A percentile compares a stretch with the other conserved stretches of the same genome.
phyloP scores from a whole-genome alignment of 148 eudicot genomes.

The Fagopyrum homotropicum region DNA sequence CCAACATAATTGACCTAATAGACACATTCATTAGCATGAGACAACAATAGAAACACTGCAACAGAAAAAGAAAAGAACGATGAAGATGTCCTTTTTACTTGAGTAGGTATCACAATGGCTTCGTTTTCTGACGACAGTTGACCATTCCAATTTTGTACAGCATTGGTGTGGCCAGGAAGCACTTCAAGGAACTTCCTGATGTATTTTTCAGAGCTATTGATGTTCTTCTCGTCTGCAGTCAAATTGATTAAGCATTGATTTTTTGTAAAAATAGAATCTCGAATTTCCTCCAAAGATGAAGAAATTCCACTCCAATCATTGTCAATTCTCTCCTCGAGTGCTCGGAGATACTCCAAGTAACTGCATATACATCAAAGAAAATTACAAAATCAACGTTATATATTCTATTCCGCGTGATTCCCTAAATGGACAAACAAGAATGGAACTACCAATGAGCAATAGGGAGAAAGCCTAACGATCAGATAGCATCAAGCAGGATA shows the following conservation, averaged over 20 bases:
- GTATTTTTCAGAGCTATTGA: slow-evolving; percentile 51
- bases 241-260: slow-evolving; percentile 81
- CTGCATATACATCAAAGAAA: slow-evolving; percentile 31
- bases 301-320: slow-evolving; percentile 78
- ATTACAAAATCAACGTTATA: background rate
- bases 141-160: slow-evolving; percentile 56
- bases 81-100: slow-evolving; percentile 38
- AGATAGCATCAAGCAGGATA: background rate
- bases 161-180: slow-evolving; percentile 53
- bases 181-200: slow-evolving; percentile 70
- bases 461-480: background rate
- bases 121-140: slow-evolving; percentile 65
- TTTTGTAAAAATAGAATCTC: slow-evolving; percentile 57
- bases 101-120: slow-evolving; percentile 95
- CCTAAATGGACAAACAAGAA: background rate
- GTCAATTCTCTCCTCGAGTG: slow-evolving; percentile 70
- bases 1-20: slow-evolving; percentile 95
- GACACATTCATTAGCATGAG: slow-evolving; percentile 1
- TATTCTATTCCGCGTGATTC: background rate
- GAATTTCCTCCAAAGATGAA: slow-evolving; percentile 86
- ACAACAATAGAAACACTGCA: background rate
- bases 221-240: slow-evolving; percentile 85
- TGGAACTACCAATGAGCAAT: background rate
- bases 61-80: background rate
- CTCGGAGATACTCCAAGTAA: slow-evolving; percentile 68